Percentiles rank a stretch among this genome's conserved stretches.
Evolutionary conservation across 768 basidiomycete genomes (phyloP).

Genomic region (Cystofilobasidium ferigula): DNA sequence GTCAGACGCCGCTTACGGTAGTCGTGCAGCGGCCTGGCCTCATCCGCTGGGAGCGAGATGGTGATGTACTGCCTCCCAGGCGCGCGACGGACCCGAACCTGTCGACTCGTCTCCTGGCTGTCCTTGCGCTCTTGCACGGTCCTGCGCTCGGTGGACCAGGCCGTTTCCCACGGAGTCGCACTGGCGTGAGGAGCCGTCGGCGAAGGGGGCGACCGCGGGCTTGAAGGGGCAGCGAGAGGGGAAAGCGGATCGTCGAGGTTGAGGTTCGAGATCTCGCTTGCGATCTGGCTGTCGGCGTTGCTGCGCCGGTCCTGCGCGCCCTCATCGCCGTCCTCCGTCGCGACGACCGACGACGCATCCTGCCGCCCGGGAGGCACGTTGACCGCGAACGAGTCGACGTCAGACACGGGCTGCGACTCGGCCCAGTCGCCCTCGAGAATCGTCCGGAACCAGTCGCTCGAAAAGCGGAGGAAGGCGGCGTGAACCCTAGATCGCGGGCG

Average conservation of each 20-base stretch:
- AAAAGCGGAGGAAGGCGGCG: conserved; percentile 17
- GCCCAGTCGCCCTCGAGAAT: conserved; percentile 20
- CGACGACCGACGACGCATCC: neutral
- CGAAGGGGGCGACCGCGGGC: too few species aligned
- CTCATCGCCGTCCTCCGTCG: neutral
- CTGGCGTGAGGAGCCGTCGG: too few species aligned
- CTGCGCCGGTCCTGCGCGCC: too few species aligned
- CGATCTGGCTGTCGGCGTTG: neutral
- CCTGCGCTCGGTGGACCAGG: neutral
- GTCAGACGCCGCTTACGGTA: too few species aligned
- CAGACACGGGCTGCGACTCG: neutral
- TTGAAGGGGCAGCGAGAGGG: too few species aligned
- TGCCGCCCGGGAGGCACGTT: neutral
- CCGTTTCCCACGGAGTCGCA: too few species aligned
- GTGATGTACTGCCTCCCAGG: neutral
- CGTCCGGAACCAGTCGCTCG: conserved; percentile 9
- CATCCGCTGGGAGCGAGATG: neutral
- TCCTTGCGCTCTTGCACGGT: neutral
- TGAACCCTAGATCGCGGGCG: neutral
- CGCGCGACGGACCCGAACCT: neutral
- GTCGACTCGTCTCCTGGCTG: neutral
- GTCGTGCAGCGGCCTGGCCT: conserved; percentile 6
- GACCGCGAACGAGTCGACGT: neutral
- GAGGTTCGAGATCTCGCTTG: too few species aligned
- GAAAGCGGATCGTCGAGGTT: too few species aligned